phyloP scores from a whole-genome alignment of 768 basidiomycete species.

The Rhodotorula toruloides region DNA sequence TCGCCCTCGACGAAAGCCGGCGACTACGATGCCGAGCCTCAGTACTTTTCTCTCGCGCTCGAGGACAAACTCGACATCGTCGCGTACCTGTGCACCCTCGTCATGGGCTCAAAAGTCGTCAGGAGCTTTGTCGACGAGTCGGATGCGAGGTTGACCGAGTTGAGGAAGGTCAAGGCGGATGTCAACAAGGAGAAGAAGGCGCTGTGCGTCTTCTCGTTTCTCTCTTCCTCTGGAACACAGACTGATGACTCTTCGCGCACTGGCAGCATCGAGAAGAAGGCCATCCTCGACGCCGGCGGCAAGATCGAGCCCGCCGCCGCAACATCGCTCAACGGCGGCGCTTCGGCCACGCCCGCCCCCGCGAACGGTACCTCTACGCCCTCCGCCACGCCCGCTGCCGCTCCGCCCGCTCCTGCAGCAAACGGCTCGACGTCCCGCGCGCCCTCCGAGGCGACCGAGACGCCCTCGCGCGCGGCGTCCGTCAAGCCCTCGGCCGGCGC shows the following conservation, averaged over 20 bases:
- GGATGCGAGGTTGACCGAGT: constrained; percentile 80
- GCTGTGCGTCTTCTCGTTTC: constrained; percentile 57
- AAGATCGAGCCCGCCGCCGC: not conserved
- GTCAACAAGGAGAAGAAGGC: constrained; percentile 84
- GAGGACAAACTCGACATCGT: constrained; percentile 76
- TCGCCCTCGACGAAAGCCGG: not conserved
- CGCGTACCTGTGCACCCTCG: constrained; percentile 81
- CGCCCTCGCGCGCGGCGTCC: constrained; percentile 1
- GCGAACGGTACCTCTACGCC: constrained; percentile 3
- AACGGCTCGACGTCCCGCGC: constrained; percentile 9
- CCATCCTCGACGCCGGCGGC: constrained; percentile 41
- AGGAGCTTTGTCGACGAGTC: constrained; percentile 84
- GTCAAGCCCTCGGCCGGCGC: not conserved
- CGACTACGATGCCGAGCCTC: constrained; percentile 44
- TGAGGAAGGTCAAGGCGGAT: constrained; percentile 92
- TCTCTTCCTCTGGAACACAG: no score
- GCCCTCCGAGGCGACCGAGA: not conserved
- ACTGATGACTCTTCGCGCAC: not conserved
- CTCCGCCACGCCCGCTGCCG: not conserved
- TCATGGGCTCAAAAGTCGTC: constrained; percentile 80
- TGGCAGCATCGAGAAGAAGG: constrained; percentile 45
- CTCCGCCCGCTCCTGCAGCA: not conserved
- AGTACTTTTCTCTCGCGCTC: constrained; percentile 37
- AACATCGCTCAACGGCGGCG: not conserved
- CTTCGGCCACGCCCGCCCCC: not conserved